phyloP scores from a whole-genome alignment of 2,329 filamentous ascomycete genomes.

The Pezicula rhizophila region DNA sequence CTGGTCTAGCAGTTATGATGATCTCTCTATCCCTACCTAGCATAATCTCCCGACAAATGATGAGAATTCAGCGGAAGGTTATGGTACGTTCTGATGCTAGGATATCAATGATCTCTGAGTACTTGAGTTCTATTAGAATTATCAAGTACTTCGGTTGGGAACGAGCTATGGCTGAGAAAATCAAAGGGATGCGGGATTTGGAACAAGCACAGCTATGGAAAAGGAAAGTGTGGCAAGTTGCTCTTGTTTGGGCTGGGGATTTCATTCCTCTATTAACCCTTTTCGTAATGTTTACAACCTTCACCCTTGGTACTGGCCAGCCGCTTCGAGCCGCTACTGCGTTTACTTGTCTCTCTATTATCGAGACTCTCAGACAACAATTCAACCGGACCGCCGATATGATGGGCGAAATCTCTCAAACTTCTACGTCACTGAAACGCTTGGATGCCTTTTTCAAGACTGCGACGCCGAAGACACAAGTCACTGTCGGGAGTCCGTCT shows the following conservation, averaged over 20 bases:
- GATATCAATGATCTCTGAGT: conserved; percentile 52
- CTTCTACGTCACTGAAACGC: not conserved
- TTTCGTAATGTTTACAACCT: not conserved
- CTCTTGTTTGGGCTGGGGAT: not conserved
- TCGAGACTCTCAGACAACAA: not conserved
- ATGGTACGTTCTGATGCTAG: conserved; percentile 50
- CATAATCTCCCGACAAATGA: conserved; percentile 43
- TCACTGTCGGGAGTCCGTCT: not conserved
- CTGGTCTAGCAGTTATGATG: conserved; percentile 43
- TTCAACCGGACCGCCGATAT: not conserved
- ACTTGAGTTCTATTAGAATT: conserved; percentile 49
- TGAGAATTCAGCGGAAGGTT: conserved; percentile 43
- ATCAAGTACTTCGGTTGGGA: conserved; percentile 60
- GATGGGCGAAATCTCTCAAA: not conserved
- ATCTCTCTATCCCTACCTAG: conserved; percentile 44
- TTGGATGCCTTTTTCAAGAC: not conserved
- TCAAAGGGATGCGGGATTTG: conserved; percentile 40
- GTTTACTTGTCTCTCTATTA: not conserved
- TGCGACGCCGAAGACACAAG: not conserved
- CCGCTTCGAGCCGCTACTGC: not conserved
- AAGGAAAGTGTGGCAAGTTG: conserved; percentile 9
- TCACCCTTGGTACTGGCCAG: not conserved
- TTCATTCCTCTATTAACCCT: not conserved
- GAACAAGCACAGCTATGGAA: conserved; percentile 51
- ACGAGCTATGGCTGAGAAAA: conserved; percentile 42